Conservation (phyloP, 768 basidiomycete genomes). For the Mycena metata region DNA sequence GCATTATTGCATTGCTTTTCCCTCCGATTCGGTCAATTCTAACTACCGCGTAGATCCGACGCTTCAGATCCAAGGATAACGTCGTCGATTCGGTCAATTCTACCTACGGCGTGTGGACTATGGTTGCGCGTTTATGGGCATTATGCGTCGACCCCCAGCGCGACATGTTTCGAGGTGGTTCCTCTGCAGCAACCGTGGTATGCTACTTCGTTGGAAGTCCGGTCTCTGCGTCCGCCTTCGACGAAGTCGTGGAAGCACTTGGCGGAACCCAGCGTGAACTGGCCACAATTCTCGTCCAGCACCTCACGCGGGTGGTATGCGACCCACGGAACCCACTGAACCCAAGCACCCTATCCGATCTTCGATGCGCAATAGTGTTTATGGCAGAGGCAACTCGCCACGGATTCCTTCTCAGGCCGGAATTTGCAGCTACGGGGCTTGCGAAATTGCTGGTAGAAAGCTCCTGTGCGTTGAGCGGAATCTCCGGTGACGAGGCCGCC, state of each 20-base stretch:
- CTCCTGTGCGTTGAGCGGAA: background rate
- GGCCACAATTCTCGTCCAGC: background rate
- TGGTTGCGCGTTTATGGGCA: slow-evolving; percentile 14
- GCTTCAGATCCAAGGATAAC: background rate
- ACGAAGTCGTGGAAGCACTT: slow-evolving; percentile 9
- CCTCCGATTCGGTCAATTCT: too few relatives aligned
- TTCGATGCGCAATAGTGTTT: background rate
- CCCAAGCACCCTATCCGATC: background rate
- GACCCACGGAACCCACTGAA: slow-evolving; percentile 7
- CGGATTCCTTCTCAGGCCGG: background rate
- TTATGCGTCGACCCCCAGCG: slow-evolving; percentile 1
- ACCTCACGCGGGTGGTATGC: background rate
- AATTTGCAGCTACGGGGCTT: background rate
- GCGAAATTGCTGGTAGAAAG: background rate
- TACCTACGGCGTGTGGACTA: slow-evolving; percentile 20
- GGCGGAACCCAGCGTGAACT: slow-evolving; percentile 10
- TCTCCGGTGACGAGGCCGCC: background rate
- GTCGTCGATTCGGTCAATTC: background rate
- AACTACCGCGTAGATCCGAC: too few relatives aligned
- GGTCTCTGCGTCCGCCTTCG: background rate
- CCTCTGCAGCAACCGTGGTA: background rate
- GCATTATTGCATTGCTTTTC: too few relatives aligned
- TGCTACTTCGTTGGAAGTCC: background rate
- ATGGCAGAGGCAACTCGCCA: background rate
- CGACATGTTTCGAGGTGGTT: slow-evolving; percentile 4